Evolutionary conservation across 2,329 filamentous ascomycete species (phyloP).

Genomic region (Colletotrichum sp.): DNA sequence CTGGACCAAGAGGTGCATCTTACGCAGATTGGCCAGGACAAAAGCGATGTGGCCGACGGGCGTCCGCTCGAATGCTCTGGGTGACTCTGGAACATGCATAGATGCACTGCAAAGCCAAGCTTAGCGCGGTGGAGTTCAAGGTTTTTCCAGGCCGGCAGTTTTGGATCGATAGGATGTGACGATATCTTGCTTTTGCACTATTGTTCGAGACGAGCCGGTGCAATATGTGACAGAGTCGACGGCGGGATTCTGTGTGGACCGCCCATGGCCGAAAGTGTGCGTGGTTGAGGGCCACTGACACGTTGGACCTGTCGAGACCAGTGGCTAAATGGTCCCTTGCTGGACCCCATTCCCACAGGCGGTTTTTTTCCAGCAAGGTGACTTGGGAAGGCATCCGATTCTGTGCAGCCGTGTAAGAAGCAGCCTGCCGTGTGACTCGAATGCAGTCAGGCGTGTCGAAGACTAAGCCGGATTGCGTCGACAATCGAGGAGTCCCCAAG

Average conservation of each 20-base stretch:
- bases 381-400: background rate
- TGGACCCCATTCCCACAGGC: background rate
- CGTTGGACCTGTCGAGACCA: background rate
- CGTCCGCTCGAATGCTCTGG: background rate
- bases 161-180: slow-evolving; percentile 23
- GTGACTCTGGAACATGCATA: slow-evolving; percentile 13
- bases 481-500: background rate
- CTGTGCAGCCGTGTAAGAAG: background rate
- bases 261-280: background rate
- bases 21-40: background rate
- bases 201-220: slow-evolving; percentile 13
- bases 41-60: background rate
- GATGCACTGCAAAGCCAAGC: slow-evolving; percentile 4
- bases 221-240: slow-evolving; percentile 19
- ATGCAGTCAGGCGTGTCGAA: background rate
- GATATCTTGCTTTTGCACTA: slow-evolving; percentile 22
- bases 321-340: background rate
- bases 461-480: background rate
- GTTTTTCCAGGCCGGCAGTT: slow-evolving; percentile 17
- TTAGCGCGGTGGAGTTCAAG: slow-evolving; percentile 16
- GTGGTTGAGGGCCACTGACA: background rate
- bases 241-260: background rate
- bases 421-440: background rate
- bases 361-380: background rate
- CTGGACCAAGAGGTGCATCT: background rate